Evolutionary conservation across 208 protist species (phyloP).

Genomic region (Trypanosoma caninum): DNA sequence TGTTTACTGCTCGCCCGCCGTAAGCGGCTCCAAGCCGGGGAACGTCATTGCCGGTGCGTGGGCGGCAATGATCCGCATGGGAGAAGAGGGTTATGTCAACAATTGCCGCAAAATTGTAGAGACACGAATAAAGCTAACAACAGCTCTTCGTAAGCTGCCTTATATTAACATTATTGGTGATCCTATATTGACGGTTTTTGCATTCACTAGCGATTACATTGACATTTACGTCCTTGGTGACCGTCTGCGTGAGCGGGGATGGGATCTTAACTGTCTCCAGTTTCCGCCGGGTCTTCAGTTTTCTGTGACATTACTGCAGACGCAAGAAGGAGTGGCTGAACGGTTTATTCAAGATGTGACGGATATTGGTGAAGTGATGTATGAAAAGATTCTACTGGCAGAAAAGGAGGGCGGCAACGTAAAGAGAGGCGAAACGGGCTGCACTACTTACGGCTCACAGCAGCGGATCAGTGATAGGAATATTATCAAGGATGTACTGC

Average conservation of each 20-base stretch:
- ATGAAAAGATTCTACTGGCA: slow-evolving; percentile 31
- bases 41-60: slow-evolving; percentile 95
- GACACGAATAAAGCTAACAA: slow-evolving; percentile 74
- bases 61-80: slow-evolving; percentile 94
- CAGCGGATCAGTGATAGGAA: slow-evolving; percentile 88
- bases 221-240: slow-evolving; percentile 92
- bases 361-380: slow-evolving; percentile 42
- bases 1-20: slow-evolving; percentile 97
- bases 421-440: slow-evolving; percentile 32
- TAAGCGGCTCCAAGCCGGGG: slow-evolving; percentile 94
- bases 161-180: slow-evolving; percentile 86
- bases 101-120: slow-evolving; percentile 77
- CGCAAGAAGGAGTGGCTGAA: slow-evolving; percentile 56
- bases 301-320: slow-evolving; percentile 89
- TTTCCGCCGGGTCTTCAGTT: slow-evolving; percentile 92
- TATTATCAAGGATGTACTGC: slow-evolving; percentile 85
- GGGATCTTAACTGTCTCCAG: slow-evolving; percentile 94
- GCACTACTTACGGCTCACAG: slow-evolving; percentile 92
- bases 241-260: slow-evolving; percentile 80
- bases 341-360: slow-evolving; percentile 78
- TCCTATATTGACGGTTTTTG: slow-evolving; percentile 82
- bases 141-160: slow-evolving; percentile 53
- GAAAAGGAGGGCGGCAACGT: slow-evolving; percentile 36
- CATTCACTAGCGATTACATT: slow-evolving; percentile 75
- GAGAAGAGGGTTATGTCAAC: slow-evolving; percentile 84